Evolutionary conservation across 352 stramenopile genomes (phyloP).

Genomic region (Phytopythium helicoides): DNA sequence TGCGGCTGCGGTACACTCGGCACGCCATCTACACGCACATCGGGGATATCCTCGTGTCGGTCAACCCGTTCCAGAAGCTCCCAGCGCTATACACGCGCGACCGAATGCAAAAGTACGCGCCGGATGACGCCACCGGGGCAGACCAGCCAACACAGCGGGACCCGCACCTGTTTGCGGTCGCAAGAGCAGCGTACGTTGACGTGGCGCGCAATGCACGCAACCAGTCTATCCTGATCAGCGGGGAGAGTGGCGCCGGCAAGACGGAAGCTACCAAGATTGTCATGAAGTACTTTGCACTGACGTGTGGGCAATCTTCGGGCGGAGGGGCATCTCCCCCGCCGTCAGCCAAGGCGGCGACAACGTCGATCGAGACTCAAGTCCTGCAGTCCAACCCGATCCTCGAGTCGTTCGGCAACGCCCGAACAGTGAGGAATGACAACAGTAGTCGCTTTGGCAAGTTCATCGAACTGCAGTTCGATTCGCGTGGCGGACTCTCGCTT

Average conservation of each 20-base stretch:
- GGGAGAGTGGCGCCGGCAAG: conserved; percentile 84
- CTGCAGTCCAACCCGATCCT: conserved; percentile 90
- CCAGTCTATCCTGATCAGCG: conserved; percentile 86
- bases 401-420: conserved; percentile 89
- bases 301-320: conserved; percentile 30
- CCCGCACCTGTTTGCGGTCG: conserved; percentile 80
- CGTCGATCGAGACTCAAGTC: conserved; percentile 81
- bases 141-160: conserved; percentile 3
- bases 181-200: conserved; percentile 64
- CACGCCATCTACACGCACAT: conserved; percentile 88
- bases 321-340: not conserved
- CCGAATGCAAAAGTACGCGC: conserved; percentile 45
- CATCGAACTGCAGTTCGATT: conserved; percentile 81
- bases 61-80: conserved; percentile 83
- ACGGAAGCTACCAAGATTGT: conserved; percentile 91
- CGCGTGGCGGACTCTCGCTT: conserved; percentile 22
- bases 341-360: conserved; percentile 3
- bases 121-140: conserved; percentile 12
- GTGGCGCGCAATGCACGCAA: conserved; percentile 65
- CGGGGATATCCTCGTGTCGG: conserved; percentile 84
- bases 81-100: conserved; percentile 61
- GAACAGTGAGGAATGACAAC: conserved; percentile 89
- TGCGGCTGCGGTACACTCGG: conserved; percentile 72
- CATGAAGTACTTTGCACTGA: conserved; percentile 86
- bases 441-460: conserved; percentile 91